Evolutionary conservation across 2,329 filamentous ascomycete genomes (phyloP), one percentile per base, ranked within the genome.

Genomic region (Fusarium humuli): DNA sequence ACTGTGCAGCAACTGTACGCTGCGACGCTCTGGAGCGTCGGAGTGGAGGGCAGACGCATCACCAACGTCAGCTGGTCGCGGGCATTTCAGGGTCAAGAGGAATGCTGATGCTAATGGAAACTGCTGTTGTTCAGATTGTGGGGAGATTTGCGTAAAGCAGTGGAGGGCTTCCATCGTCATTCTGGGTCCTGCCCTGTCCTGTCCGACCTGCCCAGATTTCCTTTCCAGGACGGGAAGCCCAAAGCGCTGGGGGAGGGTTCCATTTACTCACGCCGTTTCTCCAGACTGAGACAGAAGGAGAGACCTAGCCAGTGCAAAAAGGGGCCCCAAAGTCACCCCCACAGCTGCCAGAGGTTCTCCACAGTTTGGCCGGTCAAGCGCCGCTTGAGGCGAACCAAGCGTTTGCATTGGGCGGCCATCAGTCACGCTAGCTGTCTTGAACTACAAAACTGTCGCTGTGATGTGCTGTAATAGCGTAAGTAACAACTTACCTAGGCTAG

Each of bases 291-390:
- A 45, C 29, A 30, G 42, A 45, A 48, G 30, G 42, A 37, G 46
- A 65, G 49, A 61, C 34, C 34, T 37, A 37, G 34, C 18, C 34
- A 37, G 23, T 57, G 57, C 37, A 52, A 42, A 60, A 63, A 57
- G 50, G 59, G 64, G 61, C 67, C 67, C 62, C 67, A 48, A 66
- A 48, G 53, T 58, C 20, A 25, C 57, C 49, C 67, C 67, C 67
- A 70, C 67, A 70, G 44, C 52, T 60, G 41, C 34, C 29, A 63
- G 57, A 48, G 50, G 53, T 64, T 68, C 83, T 82, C 85, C 85
- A 87, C 85, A 85, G 86, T 87, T 86, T 82, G 79, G 84, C 85
- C 85, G 85, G 84, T 80, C 79, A 87, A 85, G 78, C 83, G 85
- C 85, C 85, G 85, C 80, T 77, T 79, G 74, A 75, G 79, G 78